Evolutionary conservation across 1,139 yeast genomes (phyloP), one percentile per base, ranked within the genome.

Genomic region (Ogataea hybrid): DNA sequence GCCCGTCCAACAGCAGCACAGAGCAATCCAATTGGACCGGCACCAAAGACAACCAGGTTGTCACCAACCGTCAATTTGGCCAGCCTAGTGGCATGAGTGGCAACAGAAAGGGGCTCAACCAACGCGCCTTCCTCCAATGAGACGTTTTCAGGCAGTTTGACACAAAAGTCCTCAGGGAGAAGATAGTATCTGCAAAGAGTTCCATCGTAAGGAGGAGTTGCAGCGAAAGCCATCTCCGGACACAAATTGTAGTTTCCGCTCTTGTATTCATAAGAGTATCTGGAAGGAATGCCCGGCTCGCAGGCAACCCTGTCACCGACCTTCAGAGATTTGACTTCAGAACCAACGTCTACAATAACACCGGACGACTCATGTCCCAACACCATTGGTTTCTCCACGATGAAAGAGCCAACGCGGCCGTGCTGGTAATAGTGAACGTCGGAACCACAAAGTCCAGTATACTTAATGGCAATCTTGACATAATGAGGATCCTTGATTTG

Each of bases 11-110:
- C 83, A 31, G 84, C 77, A 27, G 95, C 95, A 39, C 83, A 72
- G 48, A 89, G 70, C 38, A 89, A 67, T 28, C 97, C 97, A 48
- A 89, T 92, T 8, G 97, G 96, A 10, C 97, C 97, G 23, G 96
- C 96, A 39, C 97, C 97, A 54, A 85, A 84, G 4, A 89, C 84
- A 30, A 81, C 81, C 20, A 83, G 86, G 10, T 75, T 70, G 49
- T 86, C 94, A 48, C 94, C 95, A 51, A 84, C 79, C 33, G 67
- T 71, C 43, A 85, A 69, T 25, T 72, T 73, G n/a, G 84, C 86
- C 45, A 79, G 71, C 61, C 81, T 84, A 47, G 81, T 73, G 4
- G 92, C 92, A 55, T 87, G 95, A 9, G 89, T 87, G 29, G 87
- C 96, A 35, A 89, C 96, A 21, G 87, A 73, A 55, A 88, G 69